A percentile compares a stretch with the other conserved stretches of the same genome.
Evolutionary conservation across 495 filamentous ascomycete genomes (phyloP).

Genomic region (Hypoxylon cercidicola): DNA sequence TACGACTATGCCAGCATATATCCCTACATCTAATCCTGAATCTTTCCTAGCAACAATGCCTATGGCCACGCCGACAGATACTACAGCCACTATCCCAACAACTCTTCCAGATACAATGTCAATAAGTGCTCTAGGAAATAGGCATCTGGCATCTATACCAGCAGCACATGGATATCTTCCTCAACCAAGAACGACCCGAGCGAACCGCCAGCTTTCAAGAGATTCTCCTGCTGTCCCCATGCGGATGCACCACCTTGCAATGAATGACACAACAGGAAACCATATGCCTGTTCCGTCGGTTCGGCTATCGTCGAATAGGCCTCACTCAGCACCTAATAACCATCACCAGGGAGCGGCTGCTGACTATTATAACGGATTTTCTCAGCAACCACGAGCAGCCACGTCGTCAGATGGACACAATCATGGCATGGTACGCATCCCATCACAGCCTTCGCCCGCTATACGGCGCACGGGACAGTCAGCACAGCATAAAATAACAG

Average conservation of each 20-base stretch:
- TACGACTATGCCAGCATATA: too few species aligned
- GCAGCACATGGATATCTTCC: slow-evolving; percentile 29
- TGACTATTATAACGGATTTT: not conserved
- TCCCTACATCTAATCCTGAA: too few species aligned
- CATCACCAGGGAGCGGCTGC: not conserved
- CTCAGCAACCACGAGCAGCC: slow-evolving; percentile 23
- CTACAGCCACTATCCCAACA: too few species aligned
- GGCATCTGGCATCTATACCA: not conserved
- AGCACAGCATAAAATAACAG: not conserved
- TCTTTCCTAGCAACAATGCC: too few species aligned
- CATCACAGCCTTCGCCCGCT: not conserved
- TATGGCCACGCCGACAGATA: too few species aligned
- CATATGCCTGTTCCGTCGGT: slow-evolving; percentile 14
- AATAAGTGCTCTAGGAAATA: too few species aligned
- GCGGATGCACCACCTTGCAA: slow-evolving; percentile 21
- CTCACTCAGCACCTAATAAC: slow-evolving; percentile 31
- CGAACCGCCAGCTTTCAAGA: slow-evolving; percentile 6
- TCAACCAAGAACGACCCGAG: slow-evolving; percentile 12
- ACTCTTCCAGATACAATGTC: too few species aligned
- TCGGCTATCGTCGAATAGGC: slow-evolving; percentile 11
- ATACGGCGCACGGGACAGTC: not conserved
- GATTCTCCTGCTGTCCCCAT: slow-evolving; percentile 28
- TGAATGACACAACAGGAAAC: slow-evolving; percentile 5
- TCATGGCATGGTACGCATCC: not conserved
- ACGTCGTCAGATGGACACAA: slow-evolving; percentile 9